phyloP scores from a whole-genome alignment of 1,284 basidiomycete genomes.

The Tilletiopsis washingtonensis region DNA sequence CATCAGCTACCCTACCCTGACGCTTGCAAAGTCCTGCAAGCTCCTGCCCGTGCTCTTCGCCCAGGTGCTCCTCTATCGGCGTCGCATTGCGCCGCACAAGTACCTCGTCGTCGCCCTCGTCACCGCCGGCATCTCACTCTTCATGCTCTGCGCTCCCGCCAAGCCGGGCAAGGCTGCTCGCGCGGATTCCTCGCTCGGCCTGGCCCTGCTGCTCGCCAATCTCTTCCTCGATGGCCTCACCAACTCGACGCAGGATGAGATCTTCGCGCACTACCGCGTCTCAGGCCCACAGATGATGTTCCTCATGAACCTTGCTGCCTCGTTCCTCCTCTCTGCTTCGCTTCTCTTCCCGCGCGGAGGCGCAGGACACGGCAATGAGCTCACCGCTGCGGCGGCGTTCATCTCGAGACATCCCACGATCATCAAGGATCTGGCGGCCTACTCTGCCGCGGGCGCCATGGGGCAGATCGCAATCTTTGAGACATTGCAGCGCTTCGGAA shows the following conservation, averaged over 20 bases:
- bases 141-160: constrained; percentile 69
- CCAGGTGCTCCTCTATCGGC: constrained; percentile 60
- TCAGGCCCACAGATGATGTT: constrained; percentile 99
- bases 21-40: constrained; percentile 97
- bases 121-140: constrained; percentile 83
- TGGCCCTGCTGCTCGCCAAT: constrained; percentile 72
- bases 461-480: constrained; percentile 98
- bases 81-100: constrained; percentile 46
- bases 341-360: constrained; percentile 58
- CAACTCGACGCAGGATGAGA: constrained; percentile 97
- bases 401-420: constrained; percentile 70
- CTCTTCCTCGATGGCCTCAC: constrained; percentile 84
- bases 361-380: constrained; percentile 8
- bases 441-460: constrained; percentile 80
- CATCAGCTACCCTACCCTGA: constrained; percentile 96
- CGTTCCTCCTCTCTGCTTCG: constrained; percentile 22
- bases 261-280: constrained; percentile 66
- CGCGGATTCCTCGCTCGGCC: constrained; percentile 32
- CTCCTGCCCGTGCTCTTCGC: constrained; percentile 92
- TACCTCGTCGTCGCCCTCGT: constrained; percentile 54
- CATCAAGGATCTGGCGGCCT: constrained; percentile 69
- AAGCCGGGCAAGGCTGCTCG: constrained; percentile 50
- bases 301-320: constrained; percentile 73
- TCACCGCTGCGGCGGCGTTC: constrained; percentile 52
- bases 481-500: constrained; percentile 91